Evolutionary conservation across 2,329 filamentous ascomycete species (phyloP).

Genomic region (Pseudogymnoascus sp.): DNA sequence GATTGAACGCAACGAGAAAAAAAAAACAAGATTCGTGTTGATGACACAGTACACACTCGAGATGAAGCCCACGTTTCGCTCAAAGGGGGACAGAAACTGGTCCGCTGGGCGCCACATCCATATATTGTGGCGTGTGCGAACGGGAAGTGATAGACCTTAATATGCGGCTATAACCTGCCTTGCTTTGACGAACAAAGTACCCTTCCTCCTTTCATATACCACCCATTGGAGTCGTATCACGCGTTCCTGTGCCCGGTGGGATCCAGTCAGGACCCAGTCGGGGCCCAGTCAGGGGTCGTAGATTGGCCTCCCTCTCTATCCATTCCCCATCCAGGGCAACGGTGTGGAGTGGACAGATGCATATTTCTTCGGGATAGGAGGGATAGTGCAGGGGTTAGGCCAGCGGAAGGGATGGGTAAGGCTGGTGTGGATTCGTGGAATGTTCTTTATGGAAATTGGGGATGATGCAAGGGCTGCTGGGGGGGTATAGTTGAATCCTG

Average conservation of each 20-base stretch:
- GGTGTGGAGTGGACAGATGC: neutral
- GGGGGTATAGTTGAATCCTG: neutral
- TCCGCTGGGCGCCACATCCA: neutral
- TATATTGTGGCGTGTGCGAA: neutral
- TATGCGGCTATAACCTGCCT: neutral
- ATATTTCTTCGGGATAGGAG: neutral
- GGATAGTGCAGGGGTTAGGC: neutral
- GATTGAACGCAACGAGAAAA: neutral
- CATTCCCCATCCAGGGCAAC: neutral
- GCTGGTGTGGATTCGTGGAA: conserved; percentile 2
- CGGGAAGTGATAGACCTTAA: neutral
- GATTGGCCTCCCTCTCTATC: neutral
- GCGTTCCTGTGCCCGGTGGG: neutral
- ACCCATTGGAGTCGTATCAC: neutral
- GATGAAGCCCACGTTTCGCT: neutral
- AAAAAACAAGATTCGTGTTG: neutral
- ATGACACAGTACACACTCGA: neutral
- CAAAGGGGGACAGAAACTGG: neutral
- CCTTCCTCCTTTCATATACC: neutral
- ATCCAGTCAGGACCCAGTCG: neutral
- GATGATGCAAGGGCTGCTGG: neutral
- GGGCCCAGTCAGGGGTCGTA: neutral
- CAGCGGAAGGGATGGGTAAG: neutral
- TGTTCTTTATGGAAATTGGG: neutral
- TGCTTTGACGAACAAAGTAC: neutral